Percentiles rank a stretch among this genome's conserved stretches.
phyloP scores from a whole-genome alignment of 306 rosid species.

The Datisca glomerata region DNA sequence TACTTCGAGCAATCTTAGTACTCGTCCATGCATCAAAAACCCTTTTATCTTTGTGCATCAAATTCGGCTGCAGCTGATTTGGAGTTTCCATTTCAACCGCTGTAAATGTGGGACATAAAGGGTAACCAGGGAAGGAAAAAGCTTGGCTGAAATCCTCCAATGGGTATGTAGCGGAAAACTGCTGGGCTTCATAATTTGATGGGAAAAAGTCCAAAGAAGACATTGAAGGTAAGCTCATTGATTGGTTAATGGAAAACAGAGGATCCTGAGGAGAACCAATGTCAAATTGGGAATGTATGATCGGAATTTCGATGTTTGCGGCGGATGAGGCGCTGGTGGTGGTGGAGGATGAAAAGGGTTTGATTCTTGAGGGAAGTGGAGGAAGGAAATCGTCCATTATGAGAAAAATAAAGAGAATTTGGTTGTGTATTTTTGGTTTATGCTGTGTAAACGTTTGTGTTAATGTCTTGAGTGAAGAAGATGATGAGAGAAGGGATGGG shows the following conservation, averaged over 20 bases:
- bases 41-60: slow-evolving; percentile 4
- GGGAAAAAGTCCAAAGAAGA: not conserved
- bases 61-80: not conserved
- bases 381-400: slow-evolving; percentile 16
- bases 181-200: not conserved
- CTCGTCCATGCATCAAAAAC: slow-evolving; percentile 10
- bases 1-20: slow-evolving; percentile 27
- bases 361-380: not conserved
- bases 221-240: not conserved
- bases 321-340: not conserved
- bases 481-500: not conserved
- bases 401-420: not conserved
- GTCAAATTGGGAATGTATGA: not conserved
- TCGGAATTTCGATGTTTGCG: not conserved
- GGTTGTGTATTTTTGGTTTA: not conserved
- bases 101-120: not conserved
- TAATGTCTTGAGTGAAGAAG: too few species aligned
- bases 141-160: not conserved
- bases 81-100: not conserved
- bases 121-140: not conserved
- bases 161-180: not conserved
- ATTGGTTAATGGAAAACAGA: not conserved
- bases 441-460: too few species aligned
- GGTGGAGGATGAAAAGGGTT: not conserved
- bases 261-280: slow-evolving; percentile 2